phyloP scores from a whole-genome alignment of 192 early-diverging fungal genomes.

The Pilaira anomala region DNA sequence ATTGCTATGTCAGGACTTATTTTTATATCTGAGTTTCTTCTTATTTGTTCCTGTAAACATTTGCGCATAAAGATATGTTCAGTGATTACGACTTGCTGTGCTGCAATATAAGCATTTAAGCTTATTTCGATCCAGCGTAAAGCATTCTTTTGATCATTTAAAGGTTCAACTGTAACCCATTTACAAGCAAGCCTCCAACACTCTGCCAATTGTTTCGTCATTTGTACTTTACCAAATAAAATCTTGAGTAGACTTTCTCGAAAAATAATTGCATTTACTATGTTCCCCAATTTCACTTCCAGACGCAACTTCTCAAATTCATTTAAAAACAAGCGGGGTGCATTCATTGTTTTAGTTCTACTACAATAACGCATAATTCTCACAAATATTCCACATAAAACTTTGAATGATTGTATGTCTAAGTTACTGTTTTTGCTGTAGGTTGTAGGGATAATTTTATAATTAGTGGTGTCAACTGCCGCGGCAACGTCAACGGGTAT shows the following conservation, averaged over 20 bases:
- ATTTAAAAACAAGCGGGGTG: background rate
- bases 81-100: background rate
- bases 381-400: background rate
- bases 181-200: slow-evolving; percentile 10
- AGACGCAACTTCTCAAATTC: slow-evolving; percentile 1
- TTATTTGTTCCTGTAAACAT: too few species aligned
- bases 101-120: background rate
- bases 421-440: background rate
- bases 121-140: background rate
- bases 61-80: background rate
- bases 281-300: background rate
- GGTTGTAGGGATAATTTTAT: background rate
- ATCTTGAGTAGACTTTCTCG: slow-evolving; percentile 1
- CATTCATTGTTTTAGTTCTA: background rate
- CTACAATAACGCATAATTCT: background rate
- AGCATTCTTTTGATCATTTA: slow-evolving; percentile 1
- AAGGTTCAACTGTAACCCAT: slow-evolving; percentile 9
- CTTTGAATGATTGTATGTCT: too few species aligned
- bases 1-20: too few species aligned
- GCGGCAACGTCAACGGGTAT: background rate
- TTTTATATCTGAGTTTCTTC: too few species aligned
- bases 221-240: slow-evolving; percentile 12
- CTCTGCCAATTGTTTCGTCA: slow-evolving; percentile 3
- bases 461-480: background rate
- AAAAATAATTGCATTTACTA: background rate